Conservation (phyloP, 1,284 basidiomycete genomes). For the Ustilago bromivora region DNA sequence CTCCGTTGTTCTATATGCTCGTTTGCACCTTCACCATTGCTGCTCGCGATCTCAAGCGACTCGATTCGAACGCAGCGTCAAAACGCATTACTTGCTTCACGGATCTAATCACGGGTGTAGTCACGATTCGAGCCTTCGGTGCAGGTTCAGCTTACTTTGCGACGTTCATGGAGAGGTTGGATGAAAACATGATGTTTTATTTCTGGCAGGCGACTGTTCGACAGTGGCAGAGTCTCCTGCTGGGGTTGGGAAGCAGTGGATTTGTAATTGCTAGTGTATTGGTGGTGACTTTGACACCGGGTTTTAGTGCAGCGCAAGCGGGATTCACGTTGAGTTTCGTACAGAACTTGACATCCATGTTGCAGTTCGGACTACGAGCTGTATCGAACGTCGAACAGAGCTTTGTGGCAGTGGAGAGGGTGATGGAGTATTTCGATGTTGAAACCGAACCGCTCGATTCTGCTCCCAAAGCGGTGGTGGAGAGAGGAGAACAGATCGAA, state of each 20-base stretch:
- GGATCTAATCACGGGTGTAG: slow-evolving; percentile 86
- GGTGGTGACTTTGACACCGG: slow-evolving; percentile 45
- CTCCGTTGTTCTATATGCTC: slow-evolving; percentile 62
- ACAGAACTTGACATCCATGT: slow-evolving; percentile 51
- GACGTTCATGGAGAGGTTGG: slow-evolving; percentile 75
- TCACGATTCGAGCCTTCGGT: slow-evolving; percentile 84
- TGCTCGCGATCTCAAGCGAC: slow-evolving; percentile 86
- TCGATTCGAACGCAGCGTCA: slow-evolving; percentile 78
- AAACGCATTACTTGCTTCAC: slow-evolving; percentile 84
- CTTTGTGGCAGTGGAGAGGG: slow-evolving; percentile 66
- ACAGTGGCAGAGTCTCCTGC: slow-evolving; percentile 84
- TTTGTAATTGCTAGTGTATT: slow-evolving; percentile 60
- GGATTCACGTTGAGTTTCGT: slow-evolving; percentile 65
- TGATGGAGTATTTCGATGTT: slow-evolving; percentile 64
- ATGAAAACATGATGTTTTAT: slow-evolving; percentile 89
- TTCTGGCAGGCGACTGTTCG: slow-evolving; percentile 83
- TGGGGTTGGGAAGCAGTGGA: slow-evolving; percentile 69
- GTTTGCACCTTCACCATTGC: slow-evolving; percentile 82
- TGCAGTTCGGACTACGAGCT: slow-evolving; percentile 63
- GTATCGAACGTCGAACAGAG: slow-evolving; percentile 70
- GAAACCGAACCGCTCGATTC: slow-evolving; percentile 53
- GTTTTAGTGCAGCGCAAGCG: slow-evolving; percentile 27
- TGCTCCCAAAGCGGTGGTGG: slow-evolving; percentile 20
- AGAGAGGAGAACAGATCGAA: slow-evolving; percentile 21
- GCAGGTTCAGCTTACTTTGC: slow-evolving; percentile 72